phyloP scores from a whole-genome alignment of 331 rosid genomes.

The Telfairia occidentalis region DNA sequence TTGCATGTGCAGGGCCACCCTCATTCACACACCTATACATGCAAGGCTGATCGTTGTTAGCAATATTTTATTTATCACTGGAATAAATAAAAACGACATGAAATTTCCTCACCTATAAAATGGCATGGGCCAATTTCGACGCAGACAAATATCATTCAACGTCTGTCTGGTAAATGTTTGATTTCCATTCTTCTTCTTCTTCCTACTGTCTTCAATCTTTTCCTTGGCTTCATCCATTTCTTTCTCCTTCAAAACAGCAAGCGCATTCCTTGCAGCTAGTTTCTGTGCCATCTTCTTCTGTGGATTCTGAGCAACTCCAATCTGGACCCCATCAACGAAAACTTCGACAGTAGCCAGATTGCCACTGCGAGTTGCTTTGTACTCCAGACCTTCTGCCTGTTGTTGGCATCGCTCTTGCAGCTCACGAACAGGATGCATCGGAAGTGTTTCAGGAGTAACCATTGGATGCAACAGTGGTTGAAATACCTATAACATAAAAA shows the following conservation, averaged over 20 bases:
- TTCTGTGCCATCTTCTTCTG: conserved; percentile 99
- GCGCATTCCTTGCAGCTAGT: conserved; percentile 94
- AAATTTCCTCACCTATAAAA: conserved; percentile 48
- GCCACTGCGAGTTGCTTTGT: conserved; percentile 75
- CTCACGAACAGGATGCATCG: conserved; percentile 99
- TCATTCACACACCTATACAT: conserved; percentile 73
- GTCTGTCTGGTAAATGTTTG: conserved; percentile 92
- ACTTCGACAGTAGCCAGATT: conserved; percentile 94
- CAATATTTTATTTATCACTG: background rate
- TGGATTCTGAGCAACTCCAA: conserved; percentile 81
- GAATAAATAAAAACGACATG: background rate
- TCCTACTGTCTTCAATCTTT: conserved; percentile 53
- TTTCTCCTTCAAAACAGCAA: conserved; percentile 75
- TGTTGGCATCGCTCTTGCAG: conserved; percentile 97
- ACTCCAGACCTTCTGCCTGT: conserved; percentile 95
- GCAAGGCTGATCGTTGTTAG: background rate
- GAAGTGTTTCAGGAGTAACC: conserved; percentile 98
- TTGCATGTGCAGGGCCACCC: conserved; percentile 99
- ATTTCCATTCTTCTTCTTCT: conserved; percentile 65
- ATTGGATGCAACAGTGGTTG: conserved; percentile 92
- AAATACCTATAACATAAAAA: conserved; percentile 41
- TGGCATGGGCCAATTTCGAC: conserved; percentile 98
- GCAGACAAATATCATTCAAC: conserved; percentile 77
- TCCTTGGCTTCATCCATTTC: conserved; percentile 54
- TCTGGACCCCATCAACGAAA: conserved; percentile 83